A percentile compares a stretch with the other conserved stretches of the same genome.
phyloP scores from a whole-genome alignment of 306 rosid genomes.

The Cucurbita argyrosperma region DNA sequence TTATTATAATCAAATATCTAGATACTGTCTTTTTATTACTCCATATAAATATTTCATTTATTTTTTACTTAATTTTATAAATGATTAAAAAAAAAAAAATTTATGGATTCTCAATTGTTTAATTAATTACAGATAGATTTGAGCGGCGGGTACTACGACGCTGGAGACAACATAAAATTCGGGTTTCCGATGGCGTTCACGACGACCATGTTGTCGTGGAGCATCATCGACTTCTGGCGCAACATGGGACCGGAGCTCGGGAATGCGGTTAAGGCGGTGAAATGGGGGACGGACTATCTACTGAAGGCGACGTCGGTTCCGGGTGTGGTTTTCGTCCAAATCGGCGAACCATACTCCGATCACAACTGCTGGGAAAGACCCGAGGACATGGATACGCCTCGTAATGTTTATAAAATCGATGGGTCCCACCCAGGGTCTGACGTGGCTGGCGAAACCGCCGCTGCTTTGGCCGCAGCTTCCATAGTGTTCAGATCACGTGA shows the following conservation, averaged over 20 bases:
- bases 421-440: constrained; percentile 80
- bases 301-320: constrained; percentile 60
- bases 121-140: constrained; percentile 47
- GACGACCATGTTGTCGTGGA: constrained; percentile 75
- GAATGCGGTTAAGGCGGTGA: constrained; percentile 51
- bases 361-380: constrained; percentile 99
- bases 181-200: constrained; percentile 98
- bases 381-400: constrained; percentile 91
- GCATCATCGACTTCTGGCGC: constrained; percentile 72
- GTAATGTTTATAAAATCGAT: constrained; percentile 60
- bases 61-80: too few species aligned
- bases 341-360: constrained; percentile 72
- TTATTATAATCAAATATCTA: too few species aligned
- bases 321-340: constrained; percentile 74
- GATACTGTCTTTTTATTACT: too few species aligned
- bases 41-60: neutral
- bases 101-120: too few species aligned
- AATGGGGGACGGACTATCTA: constrained; percentile 80
- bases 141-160: constrained; percentile 89
- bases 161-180: constrained; percentile 89
- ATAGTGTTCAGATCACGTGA: constrained; percentile 97
- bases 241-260: constrained; percentile 69
- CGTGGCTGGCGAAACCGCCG: constrained; percentile 97
- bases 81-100: too few species aligned
- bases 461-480: constrained; percentile 96